phyloP scores from a whole-genome alignment of 2,329 filamentous ascomycete species.

The Fusarium sp. region DNA sequence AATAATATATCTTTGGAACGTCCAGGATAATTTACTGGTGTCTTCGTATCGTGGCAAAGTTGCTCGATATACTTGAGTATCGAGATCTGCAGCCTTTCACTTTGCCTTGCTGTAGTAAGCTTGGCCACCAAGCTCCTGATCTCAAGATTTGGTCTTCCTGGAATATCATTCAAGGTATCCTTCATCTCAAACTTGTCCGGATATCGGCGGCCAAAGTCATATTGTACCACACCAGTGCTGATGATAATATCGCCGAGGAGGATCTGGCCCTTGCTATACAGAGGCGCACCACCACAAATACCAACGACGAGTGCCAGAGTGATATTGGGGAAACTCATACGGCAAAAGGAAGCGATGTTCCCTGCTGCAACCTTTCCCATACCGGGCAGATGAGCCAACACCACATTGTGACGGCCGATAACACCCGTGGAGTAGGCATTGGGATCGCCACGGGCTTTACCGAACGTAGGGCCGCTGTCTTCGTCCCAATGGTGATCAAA shows the following conservation, averaged over 20 bases:
- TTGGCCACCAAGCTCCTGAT: neutral
- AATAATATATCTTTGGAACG: neutral
- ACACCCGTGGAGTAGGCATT: constrained; percentile 9
- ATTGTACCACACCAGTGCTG: constrained; percentile 3
- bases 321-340: constrained; percentile 6
- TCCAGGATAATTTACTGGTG: neutral
- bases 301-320: constrained; percentile 7
- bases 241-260: constrained; percentile 8
- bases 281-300: neutral
- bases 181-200: neutral
- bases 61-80: neutral
- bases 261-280: neutral
- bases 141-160: neutral
- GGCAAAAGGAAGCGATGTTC: neutral
- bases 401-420: constrained; percentile 9
- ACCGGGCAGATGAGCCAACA: neutral
- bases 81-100: neutral
- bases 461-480: neutral
- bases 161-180: neutral
- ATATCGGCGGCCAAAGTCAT: constrained; percentile 5
- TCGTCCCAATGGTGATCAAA: constrained; percentile 16
- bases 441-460: neutral
- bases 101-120: neutral
- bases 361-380: constrained; percentile 9
- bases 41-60: neutral